These are phyloP conservation scores for Coemansia sp. DNA, from an alignment of 192 early-diverging fungal genomes.

Conservation along the genomic window DNA sequence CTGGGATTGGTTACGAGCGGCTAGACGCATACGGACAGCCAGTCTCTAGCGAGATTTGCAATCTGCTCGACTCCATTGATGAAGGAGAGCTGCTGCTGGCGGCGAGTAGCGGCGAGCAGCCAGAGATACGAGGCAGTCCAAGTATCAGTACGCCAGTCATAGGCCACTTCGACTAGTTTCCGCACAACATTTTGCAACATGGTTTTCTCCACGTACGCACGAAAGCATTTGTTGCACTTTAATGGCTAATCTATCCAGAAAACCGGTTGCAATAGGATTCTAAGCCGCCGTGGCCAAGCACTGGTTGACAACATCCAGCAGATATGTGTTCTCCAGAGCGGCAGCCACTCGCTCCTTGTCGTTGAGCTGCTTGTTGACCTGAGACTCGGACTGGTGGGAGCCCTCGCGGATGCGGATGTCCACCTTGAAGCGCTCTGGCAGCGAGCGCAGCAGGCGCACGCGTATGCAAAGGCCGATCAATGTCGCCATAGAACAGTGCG, in stretches of 20 bases:
- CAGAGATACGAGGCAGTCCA: slow-evolving; percentile 12
- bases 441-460: slow-evolving; percentile 77
- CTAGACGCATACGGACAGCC: slow-evolving; percentile 9
- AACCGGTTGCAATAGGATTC: neutral
- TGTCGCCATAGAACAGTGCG: slow-evolving; percentile 99
- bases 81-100: neutral
- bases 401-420: slow-evolving; percentile 88
- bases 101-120: neutral
- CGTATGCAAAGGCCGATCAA: slow-evolving; percentile 96
- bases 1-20: neutral
- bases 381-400: slow-evolving; percentile 91
- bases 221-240: too few relatives aligned
- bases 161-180: slow-evolving; percentile 16
- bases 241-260: too few relatives aligned
- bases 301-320: slow-evolving; percentile 94
- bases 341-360: slow-evolving; percentile 99
- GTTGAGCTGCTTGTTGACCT: slow-evolving; percentile 98
- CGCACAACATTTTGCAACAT: neutral
- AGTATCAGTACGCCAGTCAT: slow-evolving; percentile 39
- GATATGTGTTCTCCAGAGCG: slow-evolving; percentile 89
- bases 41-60: slow-evolving; percentile 35
- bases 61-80: slow-evolving; percentile 39
- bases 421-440: slow-evolving; percentile 91
- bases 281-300: slow-evolving; percentile 61
- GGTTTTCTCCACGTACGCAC: too few relatives aligned